Base-by-base conservation (phyloP, 1,284 basidiomycete genomes). In the Amylostereum areolatum region DNA sequence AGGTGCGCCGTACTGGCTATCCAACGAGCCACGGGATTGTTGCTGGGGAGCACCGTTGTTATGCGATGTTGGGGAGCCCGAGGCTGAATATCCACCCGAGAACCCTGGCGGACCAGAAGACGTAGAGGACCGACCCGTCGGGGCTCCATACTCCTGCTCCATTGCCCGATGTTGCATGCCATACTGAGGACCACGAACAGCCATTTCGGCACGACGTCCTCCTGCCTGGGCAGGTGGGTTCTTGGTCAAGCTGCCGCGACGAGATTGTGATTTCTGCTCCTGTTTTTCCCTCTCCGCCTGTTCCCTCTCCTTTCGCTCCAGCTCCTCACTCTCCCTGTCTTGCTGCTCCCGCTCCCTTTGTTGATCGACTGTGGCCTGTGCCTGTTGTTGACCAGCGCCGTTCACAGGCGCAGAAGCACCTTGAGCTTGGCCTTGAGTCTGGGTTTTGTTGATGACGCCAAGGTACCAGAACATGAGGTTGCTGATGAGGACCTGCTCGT, bases 381-480 rank as follows among this genome's bases (percentile, higher is more conserved):
- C 32, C 47, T 46, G 55, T 18, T 47, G 41, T 46, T 48, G 51
- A 18, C 46, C 40, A 37, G 49, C 41, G 24, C 46, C 54, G 25
- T 50, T 43, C 31, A 41, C 48, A 36, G 51, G 52, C 2, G 36
- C 50, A 18, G 18, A 18, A 18, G 18, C 18, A 18, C 18, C 18
- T 18, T 18, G 18, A 18, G 18, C 18, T 52, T 71, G 69, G 44
- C 68, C 63, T 24, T 65, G 59, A 31, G 56, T 55, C 62, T 83
- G 83, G 30, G 83, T 75, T 69, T 89, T 93, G 66, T 98, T 97
- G 69, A 99, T 97, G 55, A 99, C 83, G n/a, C 92, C 91, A 36
- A 99, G 78, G 66, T 99, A 99, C 96, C 96, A 99, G 75, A 99
- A 99, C 95, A 98, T 99, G 58, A 99, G 76, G 66, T 99, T 99